phyloP scores from a whole-genome alignment of 208 protist genomes.

The Crithidia brevicula region DNA sequence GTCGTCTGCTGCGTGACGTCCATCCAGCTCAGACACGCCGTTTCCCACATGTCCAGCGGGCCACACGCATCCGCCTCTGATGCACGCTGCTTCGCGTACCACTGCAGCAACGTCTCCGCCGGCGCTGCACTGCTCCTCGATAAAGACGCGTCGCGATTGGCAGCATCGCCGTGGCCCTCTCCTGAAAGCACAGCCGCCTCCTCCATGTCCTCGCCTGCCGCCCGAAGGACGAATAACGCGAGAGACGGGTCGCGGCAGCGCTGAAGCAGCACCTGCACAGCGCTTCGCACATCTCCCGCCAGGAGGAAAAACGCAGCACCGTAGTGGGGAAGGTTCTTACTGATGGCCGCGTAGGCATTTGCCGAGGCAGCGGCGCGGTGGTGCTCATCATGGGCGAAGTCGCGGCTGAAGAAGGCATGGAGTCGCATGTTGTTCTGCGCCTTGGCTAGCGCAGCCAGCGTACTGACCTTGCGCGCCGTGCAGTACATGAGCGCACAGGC shows the following conservation, averaged over 20 bases:
- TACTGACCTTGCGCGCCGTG: constrained; percentile 76
- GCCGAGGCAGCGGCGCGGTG: constrained; percentile 80
- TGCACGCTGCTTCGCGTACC: constrained; percentile 30
- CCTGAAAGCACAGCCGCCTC: constrained; percentile 3
- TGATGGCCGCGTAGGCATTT: constrained; percentile 92
- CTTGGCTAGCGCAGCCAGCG: constrained; percentile 93
- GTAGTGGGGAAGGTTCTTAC: constrained; percentile 88
- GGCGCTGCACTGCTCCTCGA: background rate
- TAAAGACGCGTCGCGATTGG: background rate
- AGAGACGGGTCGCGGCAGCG: constrained; percentile 65
- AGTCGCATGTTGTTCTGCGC: constrained; percentile 77
- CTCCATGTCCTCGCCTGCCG: constrained; percentile 20
- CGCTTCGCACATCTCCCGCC: constrained; percentile 84
- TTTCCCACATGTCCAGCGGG: constrained; percentile 66
- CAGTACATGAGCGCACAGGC: constrained; percentile 92
- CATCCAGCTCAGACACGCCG: constrained; percentile 65
- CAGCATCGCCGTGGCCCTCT: background rate
- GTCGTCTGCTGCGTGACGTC: constrained; percentile 29
- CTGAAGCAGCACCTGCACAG: constrained; percentile 89
- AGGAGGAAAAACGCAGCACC: constrained; percentile 94
- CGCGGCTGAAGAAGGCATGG: constrained; percentile 88
- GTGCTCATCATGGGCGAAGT: constrained; percentile 75
- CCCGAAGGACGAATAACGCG: constrained; percentile 80
- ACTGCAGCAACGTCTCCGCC: constrained; percentile 31
- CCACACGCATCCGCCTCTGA: constrained; percentile 31